Percentiles rank a stretch among this genome's conserved stretches.
These are phyloP conservation scores for Beauveria sp. DNA, from an alignment of 2,329 filamentous ascomycete genomes.

Conservation along the genomic window DNA sequence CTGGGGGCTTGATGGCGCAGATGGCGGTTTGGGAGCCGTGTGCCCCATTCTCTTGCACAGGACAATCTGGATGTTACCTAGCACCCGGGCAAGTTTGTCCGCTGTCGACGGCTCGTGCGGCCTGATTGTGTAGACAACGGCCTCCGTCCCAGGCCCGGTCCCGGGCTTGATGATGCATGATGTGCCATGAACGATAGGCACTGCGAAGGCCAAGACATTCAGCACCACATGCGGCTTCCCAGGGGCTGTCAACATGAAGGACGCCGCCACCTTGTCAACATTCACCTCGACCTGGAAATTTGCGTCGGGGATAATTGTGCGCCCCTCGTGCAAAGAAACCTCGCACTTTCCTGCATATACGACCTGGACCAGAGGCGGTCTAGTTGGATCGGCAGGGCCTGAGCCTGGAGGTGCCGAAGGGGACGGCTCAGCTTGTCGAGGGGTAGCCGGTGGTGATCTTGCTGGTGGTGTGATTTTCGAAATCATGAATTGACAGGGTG, in stretches of 20 bases:
- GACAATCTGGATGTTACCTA: neutral
- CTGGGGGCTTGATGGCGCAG: neutral
- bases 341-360: neutral
- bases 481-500: neutral
- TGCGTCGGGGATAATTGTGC: neutral
- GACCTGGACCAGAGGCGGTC: neutral
- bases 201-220: conserved; percentile 17
- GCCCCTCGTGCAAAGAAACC: neutral
- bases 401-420: neutral
- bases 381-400: neutral
- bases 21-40: neutral
- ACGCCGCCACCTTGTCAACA: conserved; percentile 6
- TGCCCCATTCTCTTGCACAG: neutral
- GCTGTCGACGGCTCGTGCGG: neutral
- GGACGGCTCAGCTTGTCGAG: neutral
- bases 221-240: conserved; percentile 13
- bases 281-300: neutral
- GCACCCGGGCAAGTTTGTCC: neutral
- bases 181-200: conserved; percentile 14
- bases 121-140: neutral
- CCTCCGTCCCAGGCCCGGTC: neutral
- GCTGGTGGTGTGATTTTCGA: neutral
- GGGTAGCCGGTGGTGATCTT: neutral
- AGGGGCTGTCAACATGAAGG: conserved; percentile 15
- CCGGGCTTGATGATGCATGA: conserved; percentile 17